Base-by-base conservation (phyloP, 2,329 filamentous ascomycete genomes). In the Lecanicillium sp. region DNA sequence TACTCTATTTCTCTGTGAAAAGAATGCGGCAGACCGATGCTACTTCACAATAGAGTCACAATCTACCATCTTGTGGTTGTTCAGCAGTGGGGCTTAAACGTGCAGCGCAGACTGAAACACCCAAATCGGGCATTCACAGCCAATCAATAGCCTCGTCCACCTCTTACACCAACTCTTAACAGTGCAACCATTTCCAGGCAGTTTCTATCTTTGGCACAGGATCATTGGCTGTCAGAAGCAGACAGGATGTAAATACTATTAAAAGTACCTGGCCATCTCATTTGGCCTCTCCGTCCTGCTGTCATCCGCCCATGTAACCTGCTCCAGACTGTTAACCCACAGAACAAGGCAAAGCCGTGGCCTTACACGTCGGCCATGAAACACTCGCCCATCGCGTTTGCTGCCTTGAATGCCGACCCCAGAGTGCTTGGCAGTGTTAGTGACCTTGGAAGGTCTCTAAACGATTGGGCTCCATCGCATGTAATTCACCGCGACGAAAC, bases 331-430 rank as follows among this genome's bases (percentile, higher is more conserved):
- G 28, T 33, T 15, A 18, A 19, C 9, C 19, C 31, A 9, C 20
- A 14, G 18, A 40, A n/a, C n/a, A n/a, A 7, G 37, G 37, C 48
- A 37, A 41, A 27, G 28, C 36, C 29, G 38, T 29, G 49, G 45
- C 50, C 51, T 42, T 29, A 44, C 40, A 44, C 41, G n/a, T 43
- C 28, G 48, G 32, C 52, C 47, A 45, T 53, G 52, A 53, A 48
- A 53, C 51, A 45, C 41, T 27, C 36, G 17, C 31, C 34, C 32
- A 38, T 36, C 19, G 32, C 14, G 22, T 38, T 40, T 37, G 29
- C 28, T 34, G 32, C 34, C 38, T 44, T 27, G 22, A 22, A 36
- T n/a, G 15, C 13, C 20, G 12, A 28, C 12, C 29, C 28, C 22
- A 6, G 22, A 25, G 6, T 11, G 11, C 22, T 25, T 33, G 14